phyloP scores from a whole-genome alignment of 2,329 filamentous ascomycete genomes.

The Colletotrichum lini region DNA sequence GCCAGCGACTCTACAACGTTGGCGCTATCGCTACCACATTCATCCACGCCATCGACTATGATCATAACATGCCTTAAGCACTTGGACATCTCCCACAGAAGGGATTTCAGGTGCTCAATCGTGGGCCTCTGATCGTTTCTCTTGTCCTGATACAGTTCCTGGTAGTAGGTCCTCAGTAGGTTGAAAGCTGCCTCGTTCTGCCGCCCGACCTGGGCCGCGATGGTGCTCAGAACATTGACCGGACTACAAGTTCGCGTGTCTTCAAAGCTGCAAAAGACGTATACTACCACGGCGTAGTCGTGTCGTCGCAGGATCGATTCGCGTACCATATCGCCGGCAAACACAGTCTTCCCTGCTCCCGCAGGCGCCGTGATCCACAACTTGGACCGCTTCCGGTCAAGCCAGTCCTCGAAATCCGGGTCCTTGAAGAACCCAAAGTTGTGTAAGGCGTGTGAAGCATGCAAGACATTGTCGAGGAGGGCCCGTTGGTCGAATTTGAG shows the following conservation, averaged over 20 bases:
- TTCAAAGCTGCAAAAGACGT: not conserved
- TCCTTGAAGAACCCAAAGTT: not conserved
- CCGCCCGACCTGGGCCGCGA: conserved; percentile 3
- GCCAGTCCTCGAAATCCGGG: not conserved
- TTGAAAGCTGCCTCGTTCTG: not conserved
- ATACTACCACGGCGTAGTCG: not conserved
- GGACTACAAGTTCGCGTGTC: not conserved
- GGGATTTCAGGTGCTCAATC: not conserved
- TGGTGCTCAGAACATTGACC: not conserved
- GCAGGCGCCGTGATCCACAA: conserved; percentile 15
- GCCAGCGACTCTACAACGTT: not conserved
- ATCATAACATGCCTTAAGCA: not conserved
- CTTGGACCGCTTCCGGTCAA: not conserved
- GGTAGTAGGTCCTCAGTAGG: not conserved
- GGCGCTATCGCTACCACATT: not conserved
- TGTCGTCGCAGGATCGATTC: not conserved
- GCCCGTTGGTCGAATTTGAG: not conserved
- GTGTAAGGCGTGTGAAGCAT: not conserved
- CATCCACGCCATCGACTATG: conserved; percentile 9
- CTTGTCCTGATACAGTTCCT: not conserved
- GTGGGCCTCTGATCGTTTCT: not conserved
- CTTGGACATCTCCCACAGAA: not conserved
- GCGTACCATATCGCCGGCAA: not conserved
- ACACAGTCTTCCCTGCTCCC: not conserved
- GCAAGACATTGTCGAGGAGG: not conserved